Percentiles rank a stretch among this genome's conserved stretches.
Conservation (phyloP, 345 rosid species). For the Lenwebbia sp. region DNA sequence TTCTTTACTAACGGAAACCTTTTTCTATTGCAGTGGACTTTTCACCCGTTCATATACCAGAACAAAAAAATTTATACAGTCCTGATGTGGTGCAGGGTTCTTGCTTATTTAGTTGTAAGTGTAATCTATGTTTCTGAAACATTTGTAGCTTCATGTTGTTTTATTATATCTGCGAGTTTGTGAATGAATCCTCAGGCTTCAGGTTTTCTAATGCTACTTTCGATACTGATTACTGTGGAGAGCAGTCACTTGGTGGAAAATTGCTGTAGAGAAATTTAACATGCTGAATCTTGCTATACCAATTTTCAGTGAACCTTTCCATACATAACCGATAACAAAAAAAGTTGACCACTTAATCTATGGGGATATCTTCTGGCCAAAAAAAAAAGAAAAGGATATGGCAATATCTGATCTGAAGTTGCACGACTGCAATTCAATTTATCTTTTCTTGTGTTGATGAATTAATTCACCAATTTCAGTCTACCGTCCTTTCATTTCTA, state of each 20-base stretch:
- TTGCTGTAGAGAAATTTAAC: background rate
- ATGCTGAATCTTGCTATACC: background rate
- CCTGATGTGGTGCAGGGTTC: conserved; percentile 73
- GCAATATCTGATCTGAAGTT: background rate
- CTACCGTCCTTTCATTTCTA: background rate
- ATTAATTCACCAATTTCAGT: background rate
- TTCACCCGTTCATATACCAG: conserved; percentile 66
- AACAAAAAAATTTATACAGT: conserved; percentile 67
- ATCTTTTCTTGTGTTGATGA: background rate
- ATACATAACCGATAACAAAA: background rate
- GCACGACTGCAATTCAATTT: background rate
- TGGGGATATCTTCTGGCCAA: background rate
- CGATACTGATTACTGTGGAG: background rate
- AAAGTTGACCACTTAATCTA: background rate
- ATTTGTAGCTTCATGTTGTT: background rate
- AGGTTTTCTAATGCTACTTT: background rate
- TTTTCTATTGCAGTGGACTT: conserved; percentile 55
- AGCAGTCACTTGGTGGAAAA: background rate
- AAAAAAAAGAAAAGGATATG: background rate
- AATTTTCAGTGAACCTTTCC: background rate
- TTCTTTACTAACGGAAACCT: background rate
- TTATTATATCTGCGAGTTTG: background rate
- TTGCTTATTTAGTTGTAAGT: conserved; percentile 73
- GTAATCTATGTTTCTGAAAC: background rate
- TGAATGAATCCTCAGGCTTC: background rate